Percentiles rank a stretch among this genome's conserved stretches.
phyloP scores from a whole-genome alignment of 257 asterid species.

The Petunia axillaris region DNA sequence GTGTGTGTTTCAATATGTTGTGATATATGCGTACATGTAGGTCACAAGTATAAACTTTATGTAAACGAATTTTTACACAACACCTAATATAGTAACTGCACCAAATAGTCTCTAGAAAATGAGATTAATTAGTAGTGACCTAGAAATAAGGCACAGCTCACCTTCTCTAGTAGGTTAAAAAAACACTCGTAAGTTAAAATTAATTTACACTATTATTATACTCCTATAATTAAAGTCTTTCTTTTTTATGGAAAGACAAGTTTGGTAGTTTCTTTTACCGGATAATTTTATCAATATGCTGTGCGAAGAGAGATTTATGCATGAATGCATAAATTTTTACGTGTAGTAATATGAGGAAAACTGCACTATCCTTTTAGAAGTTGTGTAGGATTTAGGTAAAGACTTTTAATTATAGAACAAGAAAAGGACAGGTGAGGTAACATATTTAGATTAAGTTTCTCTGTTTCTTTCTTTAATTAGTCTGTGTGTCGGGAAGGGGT shows the following conservation, averaged over 20 bases:
- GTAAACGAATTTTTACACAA: too few species aligned
- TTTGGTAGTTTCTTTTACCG: neutral
- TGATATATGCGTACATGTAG: conserved; percentile 4
- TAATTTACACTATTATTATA: neutral
- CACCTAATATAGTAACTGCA: too few species aligned
- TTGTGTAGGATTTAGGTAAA: neutral
- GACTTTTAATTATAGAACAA: neutral
- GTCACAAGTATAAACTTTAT: neutral
- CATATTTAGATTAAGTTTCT: too few species aligned
- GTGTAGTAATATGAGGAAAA: neutral
- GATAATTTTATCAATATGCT: neutral
- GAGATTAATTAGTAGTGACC: too few species aligned
- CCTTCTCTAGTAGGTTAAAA: too few species aligned
- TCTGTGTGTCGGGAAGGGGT: neutral
- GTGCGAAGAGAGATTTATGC: neutral
- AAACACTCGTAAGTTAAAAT: too few species aligned
- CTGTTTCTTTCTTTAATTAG: neutral
- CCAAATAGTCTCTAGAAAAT: too few species aligned
- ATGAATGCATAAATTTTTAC: neutral
- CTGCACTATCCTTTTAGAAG: neutral
- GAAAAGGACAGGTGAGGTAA: neutral
- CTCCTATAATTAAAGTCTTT: neutral
- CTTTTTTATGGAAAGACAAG: neutral
- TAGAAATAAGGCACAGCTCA: too few species aligned
- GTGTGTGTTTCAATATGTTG: neutral